These are phyloP conservation scores for Astragalus membranaceus DNA, from an alignment of 306 rosid species.

Conservation along the genomic window DNA sequence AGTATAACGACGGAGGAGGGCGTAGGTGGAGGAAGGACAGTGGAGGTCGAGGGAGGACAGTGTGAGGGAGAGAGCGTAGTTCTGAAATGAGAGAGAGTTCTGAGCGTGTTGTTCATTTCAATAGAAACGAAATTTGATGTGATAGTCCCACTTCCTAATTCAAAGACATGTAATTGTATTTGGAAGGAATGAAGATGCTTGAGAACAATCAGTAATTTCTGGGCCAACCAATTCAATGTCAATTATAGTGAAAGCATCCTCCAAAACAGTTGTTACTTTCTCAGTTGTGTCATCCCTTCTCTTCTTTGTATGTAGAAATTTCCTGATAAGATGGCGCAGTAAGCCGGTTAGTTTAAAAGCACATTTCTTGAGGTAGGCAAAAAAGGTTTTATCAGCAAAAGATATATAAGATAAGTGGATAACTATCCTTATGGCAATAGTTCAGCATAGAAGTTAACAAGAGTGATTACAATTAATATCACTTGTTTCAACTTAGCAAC, in stretches of 20 bases:
- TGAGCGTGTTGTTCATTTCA: slow-evolving; percentile 58
- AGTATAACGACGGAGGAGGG: no score
- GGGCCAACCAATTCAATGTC: slow-evolving; percentile 69
- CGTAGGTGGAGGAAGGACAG: no score
- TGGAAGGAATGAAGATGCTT: slow-evolving; percentile 62
- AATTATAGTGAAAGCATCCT: slow-evolving; percentile 47
- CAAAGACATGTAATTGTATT: slow-evolving; percentile 42
- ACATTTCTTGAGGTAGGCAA: no score
- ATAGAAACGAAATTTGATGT: slow-evolving; percentile 52
- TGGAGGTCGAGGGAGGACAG: no score
- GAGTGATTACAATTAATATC: background rate
- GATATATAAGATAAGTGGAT: background rate
- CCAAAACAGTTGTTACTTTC: slow-evolving; percentile 39
- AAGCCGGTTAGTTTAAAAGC: slow-evolving; percentile 15
- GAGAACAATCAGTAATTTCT: slow-evolving; percentile 54
- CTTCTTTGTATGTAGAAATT: slow-evolving; percentile 61
- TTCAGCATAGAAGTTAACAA: background rate
- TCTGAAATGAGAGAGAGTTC: no score
- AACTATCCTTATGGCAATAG: background rate
- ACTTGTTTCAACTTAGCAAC: background rate
- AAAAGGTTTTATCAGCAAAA: background rate
- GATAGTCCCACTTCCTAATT: slow-evolving; percentile 37
- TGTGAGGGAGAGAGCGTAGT: no score
- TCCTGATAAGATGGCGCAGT: slow-evolving; percentile 38
- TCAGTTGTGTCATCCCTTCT: slow-evolving; percentile 58